Percentiles rank a stretch among this genome's conserved stretches.
Evolutionary conservation across 306 rosid species (phyloP).

Genomic region (Nissolia schottii): DNA sequence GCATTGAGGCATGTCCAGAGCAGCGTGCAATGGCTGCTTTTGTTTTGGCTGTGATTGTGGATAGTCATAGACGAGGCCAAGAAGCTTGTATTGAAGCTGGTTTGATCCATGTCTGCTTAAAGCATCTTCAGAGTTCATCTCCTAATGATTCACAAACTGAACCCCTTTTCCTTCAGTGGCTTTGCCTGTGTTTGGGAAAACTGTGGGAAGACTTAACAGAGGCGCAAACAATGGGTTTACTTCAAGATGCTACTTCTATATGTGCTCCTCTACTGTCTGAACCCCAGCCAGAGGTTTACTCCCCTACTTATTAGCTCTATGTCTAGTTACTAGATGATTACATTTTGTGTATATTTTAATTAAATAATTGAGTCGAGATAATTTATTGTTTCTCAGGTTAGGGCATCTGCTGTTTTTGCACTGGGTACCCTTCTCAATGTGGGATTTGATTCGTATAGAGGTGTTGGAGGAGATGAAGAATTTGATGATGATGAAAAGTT

Average conservation of each 20-base stretch:
- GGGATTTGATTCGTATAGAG: slow-evolving; percentile 65
- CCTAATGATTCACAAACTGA: slow-evolving; percentile 80
- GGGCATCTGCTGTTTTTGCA: slow-evolving; percentile 96
- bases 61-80: slow-evolving; percentile 92
- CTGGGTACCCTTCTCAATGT: slow-evolving; percentile 89
- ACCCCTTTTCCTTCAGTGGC: slow-evolving; percentile 98
- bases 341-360: background rate
- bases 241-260: slow-evolving; percentile 74
- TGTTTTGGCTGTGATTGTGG: slow-evolving; percentile 96
- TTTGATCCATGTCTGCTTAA: slow-evolving; percentile 80
- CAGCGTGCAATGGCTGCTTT: slow-evolving; percentile 99
- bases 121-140: slow-evolving; percentile 80
- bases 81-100: slow-evolving; percentile 92
- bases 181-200: slow-evolving; percentile 95
- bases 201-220: slow-evolving; percentile 88
- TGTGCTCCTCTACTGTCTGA: slow-evolving; percentile 64
- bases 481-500: slow-evolving; percentile 83
- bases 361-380: background rate
- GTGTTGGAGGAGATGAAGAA: slow-evolving; percentile 78
- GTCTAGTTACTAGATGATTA: background rate
- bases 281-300: slow-evolving; percentile 89
- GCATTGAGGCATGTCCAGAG: slow-evolving; percentile 86
- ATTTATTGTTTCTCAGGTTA: slow-evolving; percentile 63
- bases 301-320: slow-evolving; percentile 8
- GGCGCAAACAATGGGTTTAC: slow-evolving; percentile 81